Conservation (phyloP, 768 basidiomycete species). For the Rhodotorula diobovata region DNA sequence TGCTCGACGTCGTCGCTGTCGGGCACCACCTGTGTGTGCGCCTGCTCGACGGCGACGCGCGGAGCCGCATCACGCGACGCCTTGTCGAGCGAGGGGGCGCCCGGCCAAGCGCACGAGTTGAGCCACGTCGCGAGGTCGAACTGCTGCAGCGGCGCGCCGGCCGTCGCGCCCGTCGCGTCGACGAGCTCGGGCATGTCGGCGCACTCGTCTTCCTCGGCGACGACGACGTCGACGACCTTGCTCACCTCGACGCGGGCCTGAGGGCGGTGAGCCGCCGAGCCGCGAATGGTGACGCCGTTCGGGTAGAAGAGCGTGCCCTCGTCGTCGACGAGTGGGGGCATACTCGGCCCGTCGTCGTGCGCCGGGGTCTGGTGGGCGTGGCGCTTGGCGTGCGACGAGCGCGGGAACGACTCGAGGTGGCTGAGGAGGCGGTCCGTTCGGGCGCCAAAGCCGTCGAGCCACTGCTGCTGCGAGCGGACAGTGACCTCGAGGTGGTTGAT, state of each 20-base stretch:
- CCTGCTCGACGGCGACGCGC: no score
- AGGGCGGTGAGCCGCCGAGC: not conserved
- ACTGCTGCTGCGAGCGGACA: no score
- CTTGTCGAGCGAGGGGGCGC: no score
- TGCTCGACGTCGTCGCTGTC: no score
- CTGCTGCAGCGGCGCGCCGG: no score
- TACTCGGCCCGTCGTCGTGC: not conserved
- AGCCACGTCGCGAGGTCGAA: not conserved
- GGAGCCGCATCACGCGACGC: not conserved
- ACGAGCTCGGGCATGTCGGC: not conserved
- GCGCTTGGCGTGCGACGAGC: no score
- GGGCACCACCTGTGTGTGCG: no score
- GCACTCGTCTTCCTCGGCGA: not conserved
- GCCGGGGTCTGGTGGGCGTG: no score
- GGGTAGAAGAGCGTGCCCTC: not conserved
- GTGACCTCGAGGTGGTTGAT: no score
- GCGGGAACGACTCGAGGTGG: no score
- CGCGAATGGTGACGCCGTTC: not conserved
- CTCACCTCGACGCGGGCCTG: not conserved
- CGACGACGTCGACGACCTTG: not conserved
- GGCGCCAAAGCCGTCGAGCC: no score
- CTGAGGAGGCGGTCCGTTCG: no score
- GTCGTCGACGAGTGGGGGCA: slow-evolving; percentile 1
- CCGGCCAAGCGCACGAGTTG: not conserved
- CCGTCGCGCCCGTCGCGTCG: not conserved